These are phyloP conservation scores for Thermochaetoides thermophila DNA, from an alignment of 495 filamentous ascomycete genomes.

Conservation along the genomic window DNA sequence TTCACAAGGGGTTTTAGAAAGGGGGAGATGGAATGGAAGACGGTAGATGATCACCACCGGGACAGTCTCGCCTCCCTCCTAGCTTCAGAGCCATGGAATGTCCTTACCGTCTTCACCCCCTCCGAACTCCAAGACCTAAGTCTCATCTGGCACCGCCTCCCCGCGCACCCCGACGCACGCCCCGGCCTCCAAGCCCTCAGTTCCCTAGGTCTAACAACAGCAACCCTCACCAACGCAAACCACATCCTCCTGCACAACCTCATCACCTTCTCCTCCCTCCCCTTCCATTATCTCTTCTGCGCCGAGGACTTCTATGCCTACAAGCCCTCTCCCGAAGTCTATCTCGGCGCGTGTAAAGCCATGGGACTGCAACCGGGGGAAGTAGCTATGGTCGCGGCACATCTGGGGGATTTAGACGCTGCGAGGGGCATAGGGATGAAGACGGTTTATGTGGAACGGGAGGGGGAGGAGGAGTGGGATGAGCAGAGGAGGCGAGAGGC, in stretches of 20 bases:
- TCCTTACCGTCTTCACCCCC: too few species aligned
- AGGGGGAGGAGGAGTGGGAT: constrained; percentile 50
- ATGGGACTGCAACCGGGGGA: constrained; percentile 43
- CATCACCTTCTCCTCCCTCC: constrained; percentile 36
- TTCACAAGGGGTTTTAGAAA: constrained; percentile 45
- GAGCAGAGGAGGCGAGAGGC: constrained; percentile 35
- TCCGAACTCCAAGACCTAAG: too few species aligned
- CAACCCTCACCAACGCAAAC: constrained; percentile 68
- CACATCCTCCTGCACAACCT: constrained; percentile 50
- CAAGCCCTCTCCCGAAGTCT: constrained; percentile 56
- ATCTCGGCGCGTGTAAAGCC: constrained; percentile 46
- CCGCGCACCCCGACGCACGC: too few species aligned
- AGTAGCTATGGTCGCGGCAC: constrained; percentile 68
- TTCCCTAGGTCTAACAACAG: too few species aligned
- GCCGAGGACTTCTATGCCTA: constrained; percentile 62
- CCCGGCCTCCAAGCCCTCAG: too few species aligned
- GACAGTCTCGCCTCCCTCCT: constrained; percentile 45
- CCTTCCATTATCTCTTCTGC: constrained; percentile 46
- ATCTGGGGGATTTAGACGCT: constrained; percentile 51
- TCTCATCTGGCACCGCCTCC: too few species aligned
- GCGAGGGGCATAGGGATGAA: constrained; percentile 48
- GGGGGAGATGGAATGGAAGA: constrained; percentile 29
- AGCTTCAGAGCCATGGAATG: too few species aligned
- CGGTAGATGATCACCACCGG: constrained; percentile 54
- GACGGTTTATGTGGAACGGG: constrained; percentile 63